Conservation (phyloP, 768 basidiomycete species). For the Dictyophora rubrovolvata region DNA sequence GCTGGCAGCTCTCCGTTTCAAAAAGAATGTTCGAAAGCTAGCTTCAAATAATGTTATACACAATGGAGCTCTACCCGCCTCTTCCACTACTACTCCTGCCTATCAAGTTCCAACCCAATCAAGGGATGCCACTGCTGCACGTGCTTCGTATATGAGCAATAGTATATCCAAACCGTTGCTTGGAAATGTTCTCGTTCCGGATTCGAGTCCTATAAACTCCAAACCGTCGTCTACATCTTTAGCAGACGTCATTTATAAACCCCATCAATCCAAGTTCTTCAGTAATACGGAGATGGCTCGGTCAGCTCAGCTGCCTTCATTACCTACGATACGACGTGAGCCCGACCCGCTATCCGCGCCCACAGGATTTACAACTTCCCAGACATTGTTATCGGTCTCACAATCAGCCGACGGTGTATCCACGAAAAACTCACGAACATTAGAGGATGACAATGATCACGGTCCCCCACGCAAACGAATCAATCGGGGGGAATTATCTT, state of each 20-base stretch:
- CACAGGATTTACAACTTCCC: constrained; percentile 44
- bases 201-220: constrained; percentile 52
- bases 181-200: constrained; percentile 62
- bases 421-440: constrained; percentile 24
- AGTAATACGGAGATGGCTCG: constrained; percentile 33
- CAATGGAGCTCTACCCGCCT: neutral
- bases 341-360: constrained; percentile 50
- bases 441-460: constrained; percentile 33
- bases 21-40: constrained; percentile 28
- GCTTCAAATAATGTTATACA: constrained; percentile 15
- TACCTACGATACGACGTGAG: constrained; percentile 19
- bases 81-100: constrained; percentile 15
- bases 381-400: constrained; percentile 31
- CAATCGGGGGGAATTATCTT: constrained; percentile 40
- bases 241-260: constrained; percentile 26
- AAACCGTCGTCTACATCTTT: neutral
- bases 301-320: constrained; percentile 28
- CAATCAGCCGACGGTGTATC: neutral
- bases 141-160: constrained; percentile 50
- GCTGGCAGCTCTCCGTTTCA: constrained; percentile 37
- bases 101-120: constrained; percentile 46
- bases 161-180: constrained; percentile 32
- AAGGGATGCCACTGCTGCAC: constrained; percentile 54
- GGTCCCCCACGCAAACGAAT: constrained; percentile 66
- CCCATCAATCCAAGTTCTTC: constrained; percentile 31